A percentile compares a stretch with the other conserved stretches of the same genome.
Evolutionary conservation across 164 flowering plant species (phyloP).

Genomic region (Kingdonia uniflora): DNA sequence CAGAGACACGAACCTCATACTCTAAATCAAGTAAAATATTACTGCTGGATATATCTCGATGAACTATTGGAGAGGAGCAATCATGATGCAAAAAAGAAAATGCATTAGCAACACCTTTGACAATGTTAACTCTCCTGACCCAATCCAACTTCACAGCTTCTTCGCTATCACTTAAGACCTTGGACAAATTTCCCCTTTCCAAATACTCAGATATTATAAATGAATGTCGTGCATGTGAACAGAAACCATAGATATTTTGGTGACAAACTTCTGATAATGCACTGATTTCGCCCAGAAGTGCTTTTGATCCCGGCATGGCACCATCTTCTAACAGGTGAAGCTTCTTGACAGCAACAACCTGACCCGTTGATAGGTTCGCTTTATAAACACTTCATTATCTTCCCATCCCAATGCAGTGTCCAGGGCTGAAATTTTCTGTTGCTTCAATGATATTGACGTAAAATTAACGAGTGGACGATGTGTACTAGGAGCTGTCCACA

Average conservation of each 20-base stretch:
- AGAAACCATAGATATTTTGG: slow-evolving; percentile 1
- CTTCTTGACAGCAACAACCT: slow-evolving; percentile 4
- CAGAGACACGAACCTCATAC: neutral
- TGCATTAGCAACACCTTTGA: neutral
- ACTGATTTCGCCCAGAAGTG: neutral
- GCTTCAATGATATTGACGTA: no score
- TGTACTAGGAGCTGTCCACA: no score
- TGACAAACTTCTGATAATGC: neutral
- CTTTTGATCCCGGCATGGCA: neutral
- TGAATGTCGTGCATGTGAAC: neutral
- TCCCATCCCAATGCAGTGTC: no score
- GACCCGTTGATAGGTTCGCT: no score
- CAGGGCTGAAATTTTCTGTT: no score
- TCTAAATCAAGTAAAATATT: slow-evolving; percentile 1
- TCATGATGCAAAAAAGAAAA: slow-evolving; percentile 2
- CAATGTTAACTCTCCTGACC: no score
- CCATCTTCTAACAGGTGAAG: neutral
- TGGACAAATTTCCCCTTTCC: neutral
- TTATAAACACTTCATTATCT: no score
- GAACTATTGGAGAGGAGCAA: neutral
- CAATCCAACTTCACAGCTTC: slow-evolving; percentile 1
- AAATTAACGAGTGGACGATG: no score
- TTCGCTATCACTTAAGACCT: neutral
- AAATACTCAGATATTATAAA: slow-evolving; percentile 1
- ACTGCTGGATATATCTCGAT: slow-evolving; percentile 3